Evolutionary conservation across 257 asterid genomes (phyloP), one percentile per base, ranked within the genome.

Genomic region (Thymus quinquecostatus): DNA sequence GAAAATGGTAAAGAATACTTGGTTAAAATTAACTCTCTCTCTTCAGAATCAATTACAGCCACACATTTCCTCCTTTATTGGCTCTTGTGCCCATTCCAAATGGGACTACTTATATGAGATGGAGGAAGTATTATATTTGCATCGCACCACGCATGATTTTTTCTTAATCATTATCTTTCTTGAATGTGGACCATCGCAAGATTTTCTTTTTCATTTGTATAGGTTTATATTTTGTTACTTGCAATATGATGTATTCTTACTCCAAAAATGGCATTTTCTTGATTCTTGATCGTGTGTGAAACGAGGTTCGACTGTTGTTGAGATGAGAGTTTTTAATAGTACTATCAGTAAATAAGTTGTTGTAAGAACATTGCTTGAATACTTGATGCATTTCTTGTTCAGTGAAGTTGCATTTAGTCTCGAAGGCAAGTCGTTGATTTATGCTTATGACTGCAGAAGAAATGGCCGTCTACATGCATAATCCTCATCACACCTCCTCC

Each of bases 401-500:
- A 4, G 41, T 38, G 4, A 38, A 38, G 41, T 38, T 27, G 34
- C 10, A 13, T 21, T 1, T 49, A 13, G 54, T 49, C 54, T 49
- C 6, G 6, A 34, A 61, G 32, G 50, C 78, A 48, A 12, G 8
- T 68, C 48, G 13, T 68, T 58, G 33, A 41, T 10, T 12, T 12
- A 13, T 70, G 33, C 3, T 72, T 62, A 54, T 84, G 77, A 63
- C 12, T 64, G 70, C 95, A 93, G 98, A 82, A 83, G 78, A 85
- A 64, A 81, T 93, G 96, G 97, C 96, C 96, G 6, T 75, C 86
- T 1, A 79, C 91, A 66, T 79, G 54, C 63, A 75, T 93, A 58
- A 49, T 93, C 78, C 92, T 93, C 85, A 86, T 88, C 78, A 79
- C 97, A 32, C 97, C 95, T 53, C 97, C 99, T 27, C 91, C 96